Base-by-base conservation (phyloP, 75 land plant species). In the Sequoia sempervirens region DNA sequence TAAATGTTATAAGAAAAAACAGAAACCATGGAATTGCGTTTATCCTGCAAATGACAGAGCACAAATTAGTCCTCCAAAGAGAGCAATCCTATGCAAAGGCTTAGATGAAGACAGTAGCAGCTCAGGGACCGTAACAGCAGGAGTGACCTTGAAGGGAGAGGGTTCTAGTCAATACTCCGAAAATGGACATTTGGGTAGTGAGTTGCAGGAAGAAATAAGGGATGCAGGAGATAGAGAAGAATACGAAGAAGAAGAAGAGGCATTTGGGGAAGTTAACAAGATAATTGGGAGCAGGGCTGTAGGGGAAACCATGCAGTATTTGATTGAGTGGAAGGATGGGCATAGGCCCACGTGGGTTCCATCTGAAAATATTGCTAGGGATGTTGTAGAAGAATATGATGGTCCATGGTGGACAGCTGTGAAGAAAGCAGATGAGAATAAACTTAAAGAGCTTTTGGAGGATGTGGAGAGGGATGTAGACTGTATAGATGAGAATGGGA, bases 261-360 rank as follows among this genome's bases (percentile, higher is more conserved):
- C 87, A 37, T 97, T 88, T 87, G 99, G 99, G 75, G 96, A 93
- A 74, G 99, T 97, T 72, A 87, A 83, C 83, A 84, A 80, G 74
- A 95, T 97, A 85, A 89, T 95, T 84, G 95, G 94, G n/a, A 95
- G 97, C 90, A 75, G 99, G 47, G 90, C 94, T 41, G 88, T 88
- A 58, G 85, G 84, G 26, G 30, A 83, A 23, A 50, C 84, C 47
- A 95, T 92, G 87, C 91, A 95, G 87, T 97, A 95, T 86, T 84
- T 97, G 52, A 94, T 97, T n/a, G 91, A 95, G 76, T 97, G 99
- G 99, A 94, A 97, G 70, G 99, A 97, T 85, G 99, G 92, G 41
- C 99, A 97, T 83, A 83, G 86, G 43, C 93, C 98, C 26, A 89
- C 96, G 15, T 97, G 99, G 99, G 91, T 96, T 40, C 94, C 96